phyloP scores from a whole-genome alignment of 2,329 filamentous ascomycete genomes.

The Penicillium sp. region DNA sequence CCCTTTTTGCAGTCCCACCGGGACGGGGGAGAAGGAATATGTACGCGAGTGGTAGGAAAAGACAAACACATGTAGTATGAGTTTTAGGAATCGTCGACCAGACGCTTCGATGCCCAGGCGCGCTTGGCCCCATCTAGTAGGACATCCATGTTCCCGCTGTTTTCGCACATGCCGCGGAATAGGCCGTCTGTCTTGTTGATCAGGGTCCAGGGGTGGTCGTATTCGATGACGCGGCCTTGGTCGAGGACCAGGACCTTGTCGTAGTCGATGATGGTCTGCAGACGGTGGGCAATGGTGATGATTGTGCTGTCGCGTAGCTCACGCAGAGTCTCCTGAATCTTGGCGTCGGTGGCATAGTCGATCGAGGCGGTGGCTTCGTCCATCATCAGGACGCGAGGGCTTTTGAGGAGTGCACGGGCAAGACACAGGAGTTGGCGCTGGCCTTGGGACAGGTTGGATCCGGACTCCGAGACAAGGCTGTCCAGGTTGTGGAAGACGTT shows the following conservation, averaged over 20 bases:
- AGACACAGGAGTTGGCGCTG: slow-evolving; percentile 93
- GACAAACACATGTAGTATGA: background rate
- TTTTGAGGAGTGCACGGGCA: slow-evolving; percentile 85
- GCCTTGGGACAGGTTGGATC: slow-evolving; percentile 90
- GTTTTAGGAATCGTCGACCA: slow-evolving; percentile 42
- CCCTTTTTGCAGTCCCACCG: slow-evolving; percentile 2
- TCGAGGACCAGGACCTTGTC: slow-evolving; percentile 96
- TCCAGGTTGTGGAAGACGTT: slow-evolving; percentile 88
- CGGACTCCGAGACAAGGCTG: slow-evolving; percentile 80
- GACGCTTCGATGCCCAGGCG: slow-evolving; percentile 46
- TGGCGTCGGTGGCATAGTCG: slow-evolving; percentile 90
- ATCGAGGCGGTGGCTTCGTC: slow-evolving; percentile 97
- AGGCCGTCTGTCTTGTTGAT: slow-evolving; percentile 64
- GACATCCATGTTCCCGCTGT: slow-evolving; percentile 58
- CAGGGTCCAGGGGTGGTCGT: slow-evolving; percentile 80
- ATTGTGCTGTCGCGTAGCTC: slow-evolving; percentile 83
- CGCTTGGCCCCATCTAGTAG: slow-evolving; percentile 53
- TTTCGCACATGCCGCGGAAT: slow-evolving; percentile 66
- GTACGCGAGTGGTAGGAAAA: slow-evolving; percentile 4
- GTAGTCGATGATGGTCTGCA: slow-evolving; percentile 97
- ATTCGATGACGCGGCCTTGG: slow-evolving; percentile 82
- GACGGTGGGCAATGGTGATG: slow-evolving; percentile 89
- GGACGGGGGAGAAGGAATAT: slow-evolving; percentile 2
- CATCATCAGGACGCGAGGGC: slow-evolving; percentile 93
- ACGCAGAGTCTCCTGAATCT: slow-evolving; percentile 95